Percentiles rank a stretch among this genome's conserved stretches.
These are phyloP conservation scores for Coemansia sp. DNA, from an alignment of 192 early-diverging fungal species.

Conservation along the genomic window DNA sequence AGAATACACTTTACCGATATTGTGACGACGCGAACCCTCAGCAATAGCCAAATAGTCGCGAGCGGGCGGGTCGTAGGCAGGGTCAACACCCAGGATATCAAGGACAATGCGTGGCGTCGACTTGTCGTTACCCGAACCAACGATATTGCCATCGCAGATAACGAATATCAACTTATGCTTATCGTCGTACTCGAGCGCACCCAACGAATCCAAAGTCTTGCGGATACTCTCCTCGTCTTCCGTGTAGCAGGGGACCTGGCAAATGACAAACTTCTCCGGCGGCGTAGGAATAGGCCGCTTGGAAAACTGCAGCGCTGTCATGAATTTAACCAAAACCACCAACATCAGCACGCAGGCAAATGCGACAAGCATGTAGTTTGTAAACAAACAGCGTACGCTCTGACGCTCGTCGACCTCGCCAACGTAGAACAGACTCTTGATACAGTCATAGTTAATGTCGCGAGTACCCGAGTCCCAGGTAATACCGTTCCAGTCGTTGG, in stretches of 20 bases:
- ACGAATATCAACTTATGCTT: slow-evolving; percentile 91
- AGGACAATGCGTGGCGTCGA: slow-evolving; percentile 96
- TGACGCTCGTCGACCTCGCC: slow-evolving; percentile 82
- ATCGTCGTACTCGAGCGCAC: slow-evolving; percentile 78
- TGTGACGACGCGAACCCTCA: slow-evolving; percentile 89
- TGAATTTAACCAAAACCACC: slow-evolving; percentile 82
- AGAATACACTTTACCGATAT: slow-evolving; percentile 97
- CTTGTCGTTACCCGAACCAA: slow-evolving; percentile 95
- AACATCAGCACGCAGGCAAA: slow-evolving; percentile 74
- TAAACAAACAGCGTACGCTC: slow-evolving; percentile 75
- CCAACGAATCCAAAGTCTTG: slow-evolving; percentile 84
- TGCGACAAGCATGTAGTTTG: slow-evolving; percentile 85
- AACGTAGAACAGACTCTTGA: slow-evolving; percentile 83
- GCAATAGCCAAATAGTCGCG: slow-evolving; percentile 87
- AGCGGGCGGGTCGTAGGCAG: slow-evolving; percentile 74
- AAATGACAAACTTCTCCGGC: slow-evolving; percentile 94
- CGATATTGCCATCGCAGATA: slow-evolving; percentile 91
- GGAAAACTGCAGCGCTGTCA: slow-evolving; percentile 77
- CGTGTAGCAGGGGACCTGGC: slow-evolving; percentile 96
- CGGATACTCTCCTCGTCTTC: slow-evolving; percentile 88
- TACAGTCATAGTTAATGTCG: slow-evolving; percentile 66
- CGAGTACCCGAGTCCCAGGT: slow-evolving; percentile 24
- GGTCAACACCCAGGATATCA: slow-evolving; percentile 90
- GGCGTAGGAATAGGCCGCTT: slow-evolving; percentile 75
- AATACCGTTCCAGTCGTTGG: slow-evolving; percentile 48